Base-by-base conservation (phyloP, 2,329 filamentous ascomycete genomes). In the Ceratocystis variospora region DNA sequence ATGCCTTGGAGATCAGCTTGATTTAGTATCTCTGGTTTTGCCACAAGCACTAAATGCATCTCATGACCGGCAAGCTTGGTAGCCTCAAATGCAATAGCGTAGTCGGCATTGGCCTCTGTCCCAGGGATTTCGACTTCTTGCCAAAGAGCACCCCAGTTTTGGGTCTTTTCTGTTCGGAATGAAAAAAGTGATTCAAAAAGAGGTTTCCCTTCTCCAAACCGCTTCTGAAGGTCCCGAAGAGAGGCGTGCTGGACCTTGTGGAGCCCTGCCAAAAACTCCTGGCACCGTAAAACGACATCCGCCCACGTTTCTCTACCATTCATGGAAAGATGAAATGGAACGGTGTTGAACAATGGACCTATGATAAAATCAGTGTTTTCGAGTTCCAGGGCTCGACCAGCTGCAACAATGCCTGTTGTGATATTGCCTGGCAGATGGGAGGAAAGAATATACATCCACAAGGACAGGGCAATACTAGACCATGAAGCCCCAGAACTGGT, bases 311-410 rank as follows among this genome's bases (percentile, higher is more conserved):
- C 37, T 3, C 37, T 33, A 1, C 19, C 19, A 6, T 80, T 76
- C 0, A 74, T 71, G 0, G 73, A 69, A 5, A 81, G 70, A 5
- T 83, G 80, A 72, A 88, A 90, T 0, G 92, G 90, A 1, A 96
- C 77, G 0, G 91, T 96, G 72, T 96, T 96, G 80, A 96, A 96
- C 22, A 96, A 76, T 0, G 93, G 92, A 0, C 92, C 93, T 53
- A 94, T 81, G 0, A 89, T 83, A 25, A 79, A 72, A 61, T 91
- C 87, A 1, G 86, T 81, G 1, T 79, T 79, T 6, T 86, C 80
- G 12, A 90, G 76, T 55, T 88, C 83, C 3, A 95, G 82, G 0
- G 85, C 83, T 68, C 92, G 82, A 0, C 92, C 93, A 5, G 91
- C 94, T 0, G 89, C 81, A 12, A 96, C 81, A 22, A 95, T 77